Evolutionary conservation across 2,329 filamentous ascomycete genomes (phyloP), one percentile per base, ranked within the genome.

Genomic region (Talaromyces atroroseus): DNA sequence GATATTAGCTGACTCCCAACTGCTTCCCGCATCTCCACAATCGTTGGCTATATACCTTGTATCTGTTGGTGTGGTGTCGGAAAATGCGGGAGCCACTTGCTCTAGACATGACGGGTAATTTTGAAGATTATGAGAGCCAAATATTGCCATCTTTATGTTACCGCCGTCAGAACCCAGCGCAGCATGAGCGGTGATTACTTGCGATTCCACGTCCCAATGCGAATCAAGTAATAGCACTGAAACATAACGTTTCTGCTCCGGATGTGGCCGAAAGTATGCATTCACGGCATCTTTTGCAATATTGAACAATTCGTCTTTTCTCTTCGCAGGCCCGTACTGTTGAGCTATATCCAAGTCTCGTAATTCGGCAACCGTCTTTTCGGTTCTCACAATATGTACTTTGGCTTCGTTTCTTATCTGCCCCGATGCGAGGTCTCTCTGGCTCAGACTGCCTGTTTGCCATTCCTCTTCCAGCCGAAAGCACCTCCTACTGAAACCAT

Each of bases 391-490:
- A 55, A 97, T 74, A 69, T 97, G 92, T 24, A 99, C 80, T 64
- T 89, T 92, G 12, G 92, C 91, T 71, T 97, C 91, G 34, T 90
- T 96, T 60, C 92, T 87, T 84, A 94, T 91, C 23, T 82, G 82
- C 6, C 85, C 86, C 24, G 77, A 78, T 54, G 85, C 82, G 59
- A 80, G 79, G 68, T 97, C 94, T 40, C 87, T 85, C 63, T 82
- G 81, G 58, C 89, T 92, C 58, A 90, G 80, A 1, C 89, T 89
- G 7, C 92, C 92, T 2, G 85, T 84, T 59, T 89, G 89, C 94
- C 94, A 97, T 68, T 96, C 89, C 71, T 99, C 94, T 65, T 97
- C 94, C 60, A 95, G 92, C 45, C 92, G 82, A 71, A 96, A 97
- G 53, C 84, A 86, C 57, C 92, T 85, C 58, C 92, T 83, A 10